Conservation (phyloP, 345 rosid species). For the Populus euphratica region DNA sequence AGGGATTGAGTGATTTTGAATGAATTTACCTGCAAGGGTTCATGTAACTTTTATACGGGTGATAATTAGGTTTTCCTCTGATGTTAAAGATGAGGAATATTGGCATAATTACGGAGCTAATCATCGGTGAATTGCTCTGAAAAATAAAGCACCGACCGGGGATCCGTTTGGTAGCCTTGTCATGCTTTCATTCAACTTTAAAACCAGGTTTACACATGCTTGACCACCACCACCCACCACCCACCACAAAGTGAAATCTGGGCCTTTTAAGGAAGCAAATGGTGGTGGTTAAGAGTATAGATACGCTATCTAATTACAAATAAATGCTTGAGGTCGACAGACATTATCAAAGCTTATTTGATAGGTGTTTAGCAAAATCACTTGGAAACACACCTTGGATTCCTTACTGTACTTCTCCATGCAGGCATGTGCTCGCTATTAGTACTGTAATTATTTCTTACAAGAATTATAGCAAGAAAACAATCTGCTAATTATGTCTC, state of each 20-base stretch:
- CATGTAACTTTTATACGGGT: not conserved
- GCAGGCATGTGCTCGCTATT: constrained; percentile 50
- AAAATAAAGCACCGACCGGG: constrained; percentile 29
- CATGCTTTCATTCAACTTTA: not conserved
- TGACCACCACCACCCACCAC: constrained; percentile 16
- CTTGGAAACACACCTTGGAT: constrained; percentile 26
- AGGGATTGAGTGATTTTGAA: too few species aligned
- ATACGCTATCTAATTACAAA: constrained; percentile 5
- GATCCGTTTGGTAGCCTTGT: constrained; percentile 29
- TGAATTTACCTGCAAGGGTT: not conserved
- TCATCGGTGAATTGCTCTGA: not conserved
- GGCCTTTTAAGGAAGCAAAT: constrained; percentile 39
- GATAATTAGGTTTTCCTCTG: constrained; percentile 18
- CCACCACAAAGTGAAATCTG: not conserved
- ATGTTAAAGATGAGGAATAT: constrained; percentile 4
- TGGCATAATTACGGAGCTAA: constrained; percentile 9
- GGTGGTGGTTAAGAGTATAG: constrained; percentile 7
- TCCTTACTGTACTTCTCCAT: constrained; percentile 22
- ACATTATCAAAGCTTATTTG: constrained; percentile 32
- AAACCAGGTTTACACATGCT: constrained; percentile 18
- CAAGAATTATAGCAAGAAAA: constrained; percentile 22
- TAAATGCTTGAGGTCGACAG: constrained; percentile 32
- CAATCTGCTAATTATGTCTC: constrained; percentile 30
- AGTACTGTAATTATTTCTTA: constrained; percentile 40
- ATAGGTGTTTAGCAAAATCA: constrained; percentile 15